Base-by-base conservation (phyloP, 345 rosid species). In the Corchorus capsularis region DNA sequence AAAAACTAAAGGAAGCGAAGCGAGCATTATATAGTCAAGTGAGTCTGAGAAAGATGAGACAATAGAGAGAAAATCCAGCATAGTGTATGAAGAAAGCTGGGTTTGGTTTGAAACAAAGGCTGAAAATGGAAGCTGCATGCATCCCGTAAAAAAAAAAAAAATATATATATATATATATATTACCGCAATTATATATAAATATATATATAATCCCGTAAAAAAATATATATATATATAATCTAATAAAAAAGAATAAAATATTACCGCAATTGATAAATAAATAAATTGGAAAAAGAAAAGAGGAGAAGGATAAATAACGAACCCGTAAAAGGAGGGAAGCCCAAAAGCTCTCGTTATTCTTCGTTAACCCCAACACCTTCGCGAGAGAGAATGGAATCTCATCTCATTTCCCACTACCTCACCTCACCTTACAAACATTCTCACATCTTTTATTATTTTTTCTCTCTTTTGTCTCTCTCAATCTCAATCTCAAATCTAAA, bases 241-340 rank as follows among this genome's bases (percentile, higher is more conserved):
- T n/a, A n/a, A n/a, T n/a, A 57, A 56, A 57, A 10, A 41, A 34
- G 4, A 50, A 32, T 0, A 69, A 45, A n/a, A 19, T 5, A 59
- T 9, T 20, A 19, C 6, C 11, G 2, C 12, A 3, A 16, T 13
- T 1, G n/a, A n/a, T n/a, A 45, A 41, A 45, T 46, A 43, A 43
- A 66, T 5, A n/a, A 19, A 63, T n/a, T n/a, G 63, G 57, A 66
- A 14, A n/a, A 19, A 55, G 62, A 63, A 34, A n/a, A 17, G 75
- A 53, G 41, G 72, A 73, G 72, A 61, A 16, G 75, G 75, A 78
- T 60, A 71, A 80, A 72, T 79, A 76, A 79, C 73, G 78, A 76
- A 76, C 79, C 82, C 16, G 64, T 57, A 74, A 79, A 39, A 82
- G 69, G 64, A 39, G 69, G 72, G 74, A 73, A 69, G 61, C 37